Evolutionary conservation across 2,329 filamentous ascomycete species (phyloP), one percentile per base, ranked within the genome.

Genomic region (Penicillium vulpinum): DNA sequence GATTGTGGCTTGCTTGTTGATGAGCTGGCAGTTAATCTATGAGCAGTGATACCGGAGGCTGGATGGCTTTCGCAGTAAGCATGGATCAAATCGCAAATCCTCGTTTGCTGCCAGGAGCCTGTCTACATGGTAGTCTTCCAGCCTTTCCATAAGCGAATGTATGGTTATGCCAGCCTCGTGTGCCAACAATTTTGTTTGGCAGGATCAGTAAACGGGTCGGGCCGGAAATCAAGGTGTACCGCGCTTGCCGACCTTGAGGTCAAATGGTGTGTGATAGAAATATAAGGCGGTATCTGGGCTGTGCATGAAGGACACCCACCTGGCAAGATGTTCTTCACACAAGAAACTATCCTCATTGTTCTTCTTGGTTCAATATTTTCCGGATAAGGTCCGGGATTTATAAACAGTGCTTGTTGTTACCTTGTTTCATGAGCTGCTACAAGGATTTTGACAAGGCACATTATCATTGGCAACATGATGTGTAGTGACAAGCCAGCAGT

Each of bases 401-500:
- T 24, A 21, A 2, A 26, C 22, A 9, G 41, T 16, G 24, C 41
- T n/a, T 44, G n/a, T 8, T 18, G 33, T 11, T 59, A 57, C 50
- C 43, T 62, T 18, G 56, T 31, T 60, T 26, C 58, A 38, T 57
- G 56, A 7, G 59, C 56, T 21, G 61, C 31, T 51, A 1, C 56
- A 59, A 43, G 54, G 22, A 59, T 59, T 35, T 33, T 59, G 44
- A 39, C 33, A 45, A 31, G 26, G 26, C 41, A 16, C n/a, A 15
- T 11, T 18, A 31, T 45, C 11, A 16, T 22, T 24, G 10, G 39
- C 22, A 6, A 31, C 13, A 24, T 45, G 41, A 24, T 16, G 4
- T 9, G 16, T 13, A 8, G 9, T 4, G 26, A 45, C 5, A 18
- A 11, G 4, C 1, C 6, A 47, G 11, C n/a, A 10, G 10, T 24